Evolutionary conservation across 768 basidiomycete genomes (phyloP).

Genomic region (Coprinopsis cinerea): DNA sequence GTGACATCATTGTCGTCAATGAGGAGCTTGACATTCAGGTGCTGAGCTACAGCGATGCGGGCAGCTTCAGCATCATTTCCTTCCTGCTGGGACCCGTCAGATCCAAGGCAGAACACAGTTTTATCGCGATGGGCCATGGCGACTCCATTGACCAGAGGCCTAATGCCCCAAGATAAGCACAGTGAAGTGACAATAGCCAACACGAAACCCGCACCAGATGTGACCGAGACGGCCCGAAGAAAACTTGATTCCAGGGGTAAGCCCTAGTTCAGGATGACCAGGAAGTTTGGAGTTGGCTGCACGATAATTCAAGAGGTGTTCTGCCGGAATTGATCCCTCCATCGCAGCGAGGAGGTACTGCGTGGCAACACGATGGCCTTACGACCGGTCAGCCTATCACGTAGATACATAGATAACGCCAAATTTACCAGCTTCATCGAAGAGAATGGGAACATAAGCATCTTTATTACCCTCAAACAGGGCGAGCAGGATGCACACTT

Average conservation of each 20-base stretch:
- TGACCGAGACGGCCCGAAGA: slow-evolving; percentile 91
- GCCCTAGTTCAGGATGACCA: slow-evolving; percentile 83
- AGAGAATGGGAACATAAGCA: slow-evolving; percentile 62
- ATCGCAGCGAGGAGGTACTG: slow-evolving; percentile 82
- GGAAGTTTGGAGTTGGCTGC: slow-evolving; percentile 83
- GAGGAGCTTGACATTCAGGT: slow-evolving; percentile 78
- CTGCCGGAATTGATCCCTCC: slow-evolving; percentile 62
- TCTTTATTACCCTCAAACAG: slow-evolving; percentile 59
- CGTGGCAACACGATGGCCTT: slow-evolving; percentile 86
- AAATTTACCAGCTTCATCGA: slow-evolving; percentile 69
- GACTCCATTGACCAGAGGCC: slow-evolving; percentile 79
- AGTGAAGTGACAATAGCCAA: background rate
- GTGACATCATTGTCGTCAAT: slow-evolving; percentile 92
- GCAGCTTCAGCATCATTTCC: slow-evolving; percentile 91
- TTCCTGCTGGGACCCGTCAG: slow-evolving; percentile 89
- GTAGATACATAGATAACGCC: background rate
- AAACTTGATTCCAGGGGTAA: slow-evolving; percentile 91
- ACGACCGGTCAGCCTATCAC: too few species aligned
- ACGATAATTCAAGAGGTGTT: slow-evolving; percentile 81
- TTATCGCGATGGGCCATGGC: slow-evolving; percentile 75
- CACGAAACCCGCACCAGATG: slow-evolving; percentile 53
- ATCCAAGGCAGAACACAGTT: slow-evolving; percentile 77
- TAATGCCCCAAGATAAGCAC: slow-evolving; percentile 14
- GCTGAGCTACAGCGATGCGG: slow-evolving; percentile 77
- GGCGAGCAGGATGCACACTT: slow-evolving; percentile 73